Base-by-base conservation (phyloP, 139 green algal genomes). In the Chlorella sp. region DNA sequence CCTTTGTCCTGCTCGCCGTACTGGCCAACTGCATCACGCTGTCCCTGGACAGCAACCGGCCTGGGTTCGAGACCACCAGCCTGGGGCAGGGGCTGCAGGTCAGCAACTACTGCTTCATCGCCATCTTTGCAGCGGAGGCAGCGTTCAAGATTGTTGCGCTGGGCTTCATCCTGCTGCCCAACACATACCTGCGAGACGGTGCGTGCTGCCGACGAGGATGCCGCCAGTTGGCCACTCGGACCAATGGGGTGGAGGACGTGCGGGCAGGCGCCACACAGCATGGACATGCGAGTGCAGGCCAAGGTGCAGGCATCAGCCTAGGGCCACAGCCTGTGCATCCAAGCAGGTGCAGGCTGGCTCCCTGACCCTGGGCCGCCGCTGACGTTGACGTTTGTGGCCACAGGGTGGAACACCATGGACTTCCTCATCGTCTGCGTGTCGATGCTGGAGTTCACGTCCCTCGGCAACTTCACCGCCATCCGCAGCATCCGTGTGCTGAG, bases 381-480 rank as follows among this genome's bases (percentile, higher is more conserved):
- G n/a, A n/a, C n/a, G n/a, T n/a, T n/a, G n/a, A n/a, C n/a, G n/a
- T n/a, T n/a, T n/a, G n/a, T n/a, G n/a, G n/a, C n/a, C n/a, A 24
- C 75, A 92, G 86, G 84, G 24, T 88, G 88, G 82, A 89, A 89
- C 65, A 33, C 82, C 1, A 30, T 93, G n/a, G 88, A 93, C 73
- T 89, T 91, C 62, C 29, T 78, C 5, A 73, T 86, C 5, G 82
- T 90, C 1, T 63, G 72, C 1, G 60, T 83, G 10, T 79, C 79
- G 29, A 71, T 67, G 5, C 33, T 84, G 20, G 74, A 78, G 34
- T 62, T 84, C 0, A 73, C 68, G 5, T 75, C 35, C 6, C 49
- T 81, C 0, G 79, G 75, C 35, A 89, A 83, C 42, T 77, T 84
- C 31, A 91, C 87, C 24, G 82, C 83, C 2, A 69, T 93, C 49